These are phyloP conservation scores for Sphagnum tenellum DNA, from an alignment of 225 moss, liverwort and hornwort species.

Conservation along the genomic window DNA sequence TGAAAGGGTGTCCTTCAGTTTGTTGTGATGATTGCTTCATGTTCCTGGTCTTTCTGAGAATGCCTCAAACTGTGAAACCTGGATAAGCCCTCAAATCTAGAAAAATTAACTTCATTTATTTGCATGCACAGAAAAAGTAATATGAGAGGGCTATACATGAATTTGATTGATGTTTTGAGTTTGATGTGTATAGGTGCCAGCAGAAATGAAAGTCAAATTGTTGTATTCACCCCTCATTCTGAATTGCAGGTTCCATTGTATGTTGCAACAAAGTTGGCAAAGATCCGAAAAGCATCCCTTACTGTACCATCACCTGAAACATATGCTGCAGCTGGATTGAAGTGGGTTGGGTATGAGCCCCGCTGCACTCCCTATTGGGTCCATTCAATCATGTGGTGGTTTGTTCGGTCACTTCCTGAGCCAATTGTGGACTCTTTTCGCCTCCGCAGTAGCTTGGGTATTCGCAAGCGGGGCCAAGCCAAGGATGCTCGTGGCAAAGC, in stretches of 20 bases:
- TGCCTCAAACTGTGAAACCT: too few species aligned
- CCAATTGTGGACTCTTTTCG: conserved; percentile 60
- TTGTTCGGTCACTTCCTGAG: conserved; percentile 46
- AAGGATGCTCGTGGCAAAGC: conserved; percentile 46
- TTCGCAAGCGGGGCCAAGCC: conserved; percentile 46
- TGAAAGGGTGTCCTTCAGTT: too few species aligned
- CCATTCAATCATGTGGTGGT: conserved; percentile 62
- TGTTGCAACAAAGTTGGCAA: conserved; percentile 65
- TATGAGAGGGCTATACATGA: too few species aligned
- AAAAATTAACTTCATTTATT: too few species aligned
- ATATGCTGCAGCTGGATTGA: conserved; percentile 37
- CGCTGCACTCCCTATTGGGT: conserved; percentile 56
- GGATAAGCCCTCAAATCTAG: too few species aligned
- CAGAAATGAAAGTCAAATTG: too few species aligned
- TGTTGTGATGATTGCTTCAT: too few species aligned
- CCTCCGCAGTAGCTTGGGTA: conserved; percentile 37
- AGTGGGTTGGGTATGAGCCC: conserved; percentile 45
- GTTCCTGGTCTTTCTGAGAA: too few species aligned
- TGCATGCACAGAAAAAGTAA: too few species aligned
- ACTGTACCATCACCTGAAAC: conserved; percentile 31
- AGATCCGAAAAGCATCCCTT: conserved; percentile 41
- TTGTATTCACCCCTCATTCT: too few species aligned
- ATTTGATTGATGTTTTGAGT: too few species aligned
- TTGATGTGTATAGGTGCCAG: too few species aligned
- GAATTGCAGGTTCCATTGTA: conserved; percentile 47